A percentile compares a stretch with the other conserved stretches of the same genome.
Evolutionary conservation across 2,329 filamentous ascomycete genomes (phyloP).

Genomic region (Fusarium graminum): DNA sequence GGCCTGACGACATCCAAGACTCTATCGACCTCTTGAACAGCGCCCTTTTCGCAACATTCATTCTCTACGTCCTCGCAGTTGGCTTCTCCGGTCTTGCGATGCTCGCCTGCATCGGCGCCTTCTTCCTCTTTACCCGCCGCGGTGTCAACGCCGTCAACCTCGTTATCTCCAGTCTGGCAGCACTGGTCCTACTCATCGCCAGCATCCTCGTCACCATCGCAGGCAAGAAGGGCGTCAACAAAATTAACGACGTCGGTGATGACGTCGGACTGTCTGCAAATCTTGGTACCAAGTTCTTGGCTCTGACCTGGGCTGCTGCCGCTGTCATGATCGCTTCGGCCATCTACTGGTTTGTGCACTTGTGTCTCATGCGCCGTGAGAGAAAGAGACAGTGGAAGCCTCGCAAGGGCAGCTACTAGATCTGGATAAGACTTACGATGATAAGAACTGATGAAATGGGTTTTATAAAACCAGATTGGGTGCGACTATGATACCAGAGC

Average conservation of each 20-base stretch:
- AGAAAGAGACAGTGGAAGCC: slow-evolving; percentile 46
- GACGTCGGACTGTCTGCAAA: slow-evolving; percentile 60
- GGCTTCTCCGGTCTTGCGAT: slow-evolving; percentile 60
- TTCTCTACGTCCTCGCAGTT: slow-evolving; percentile 62
- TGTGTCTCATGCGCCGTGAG: slow-evolving; percentile 50
- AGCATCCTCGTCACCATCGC: slow-evolving; percentile 60
- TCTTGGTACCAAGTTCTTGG: slow-evolving; percentile 60
- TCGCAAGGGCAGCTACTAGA: slow-evolving; percentile 50
- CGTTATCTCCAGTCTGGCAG: slow-evolving; percentile 53
- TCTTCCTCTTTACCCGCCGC: slow-evolving; percentile 51
- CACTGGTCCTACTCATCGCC: slow-evolving; percentile 56
- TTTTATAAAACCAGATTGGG: slow-evolving; percentile 16
- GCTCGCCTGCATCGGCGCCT: slow-evolving; percentile 54
- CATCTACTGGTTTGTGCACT: slow-evolving; percentile 58
- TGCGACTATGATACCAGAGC: slow-evolving; percentile 42
- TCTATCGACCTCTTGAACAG: slow-evolving; percentile 64
- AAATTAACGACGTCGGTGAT: slow-evolving; percentile 60
- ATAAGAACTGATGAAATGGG: slow-evolving; percentile 30
- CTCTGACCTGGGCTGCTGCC: slow-evolving; percentile 62
- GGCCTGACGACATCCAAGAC: slow-evolving; percentile 60
- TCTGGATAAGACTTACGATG: slow-evolving; percentile 9
- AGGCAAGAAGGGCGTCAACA: slow-evolving; percentile 56
- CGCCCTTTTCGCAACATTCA: slow-evolving; percentile 62
- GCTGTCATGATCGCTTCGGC: slow-evolving; percentile 58
- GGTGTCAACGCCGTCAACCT: slow-evolving; percentile 55